These are phyloP conservation scores for Macadamia tetraphylla DNA, from an alignment of 164 flowering plant species.

Conservation along the genomic window DNA sequence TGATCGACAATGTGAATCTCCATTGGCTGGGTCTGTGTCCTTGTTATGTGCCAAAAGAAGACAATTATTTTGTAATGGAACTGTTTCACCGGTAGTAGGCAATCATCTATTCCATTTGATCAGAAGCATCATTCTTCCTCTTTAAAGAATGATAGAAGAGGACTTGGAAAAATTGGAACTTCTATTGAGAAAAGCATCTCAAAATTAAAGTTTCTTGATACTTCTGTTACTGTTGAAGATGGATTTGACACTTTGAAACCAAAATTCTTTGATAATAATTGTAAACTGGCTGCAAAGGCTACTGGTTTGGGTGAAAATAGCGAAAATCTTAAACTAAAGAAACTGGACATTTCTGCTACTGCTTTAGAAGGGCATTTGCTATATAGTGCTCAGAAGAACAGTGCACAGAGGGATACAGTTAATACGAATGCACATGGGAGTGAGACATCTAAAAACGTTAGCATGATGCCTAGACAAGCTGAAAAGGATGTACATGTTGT, in stretches of 20 bases:
- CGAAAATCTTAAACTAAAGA: conserved; percentile 11
- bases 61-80: conserved; percentile 18
- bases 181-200: conserved; percentile 40
- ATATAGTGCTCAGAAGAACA: conserved; percentile 15
- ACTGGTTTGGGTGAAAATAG: conserved; percentile 10
- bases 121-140: conserved; percentile 21
- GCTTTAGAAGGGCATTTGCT: conserved; percentile 23
- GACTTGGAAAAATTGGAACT: conserved; percentile 12
- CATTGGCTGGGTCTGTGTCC: conserved; percentile 23
- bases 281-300: conserved; percentile 14
- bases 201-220: conserved; percentile 24
- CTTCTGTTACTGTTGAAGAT: conserved; percentile 23
- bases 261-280: conserved; percentile 18
- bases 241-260: conserved; percentile 26
- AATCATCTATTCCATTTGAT: conserved; percentile 25
- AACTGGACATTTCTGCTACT: conserved; percentile 21
- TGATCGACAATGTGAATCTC: conserved; percentile 14
- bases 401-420: conserved; percentile 3
- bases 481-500: conserved; percentile 11
- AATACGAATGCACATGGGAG: conserved; percentile 9
- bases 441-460: conserved; percentile 11
- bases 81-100: conserved; percentile 17
- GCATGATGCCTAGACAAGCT: conserved; percentile 6
- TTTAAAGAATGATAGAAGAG: conserved; percentile 3
- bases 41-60: conserved; percentile 28